Evolutionary conservation across 495 filamentous ascomycete species (phyloP).

Genomic region (Pseudotulostoma volvatum): DNA sequence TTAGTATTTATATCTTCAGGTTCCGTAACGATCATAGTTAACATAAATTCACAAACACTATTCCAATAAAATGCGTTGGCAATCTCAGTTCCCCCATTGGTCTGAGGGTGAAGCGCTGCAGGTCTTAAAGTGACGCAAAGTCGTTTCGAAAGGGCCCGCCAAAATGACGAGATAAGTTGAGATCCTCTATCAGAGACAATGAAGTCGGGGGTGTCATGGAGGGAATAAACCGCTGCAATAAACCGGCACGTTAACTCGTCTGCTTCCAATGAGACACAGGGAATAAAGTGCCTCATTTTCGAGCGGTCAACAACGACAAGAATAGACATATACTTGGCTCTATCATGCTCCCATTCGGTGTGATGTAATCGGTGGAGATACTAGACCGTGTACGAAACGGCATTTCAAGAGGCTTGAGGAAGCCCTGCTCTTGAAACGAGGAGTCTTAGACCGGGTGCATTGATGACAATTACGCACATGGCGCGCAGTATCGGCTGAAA

Average conservation of each 20-base stretch:
- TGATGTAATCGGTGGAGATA: neutral
- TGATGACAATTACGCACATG: neutral
- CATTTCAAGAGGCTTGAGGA: neutral
- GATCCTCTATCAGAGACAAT: neutral
- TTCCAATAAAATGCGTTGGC: constrained; percentile 10
- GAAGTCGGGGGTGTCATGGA: neutral
- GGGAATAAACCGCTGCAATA: neutral
- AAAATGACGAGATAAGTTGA: neutral
- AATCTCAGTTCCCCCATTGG: constrained; percentile 15
- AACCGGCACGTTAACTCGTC: neutral
- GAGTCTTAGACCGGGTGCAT: neutral
- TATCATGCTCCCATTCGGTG: too few species aligned
- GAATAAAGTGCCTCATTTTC: neutral
- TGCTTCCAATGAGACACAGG: neutral
- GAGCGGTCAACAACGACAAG: neutral
- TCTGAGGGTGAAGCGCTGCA: constrained; percentile 14
- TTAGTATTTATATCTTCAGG: too few species aligned
- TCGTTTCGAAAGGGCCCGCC: neutral
- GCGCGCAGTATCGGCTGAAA: neutral
- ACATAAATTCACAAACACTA: constrained; percentile 10
- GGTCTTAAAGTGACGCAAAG: neutral
- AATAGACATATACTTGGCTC: neutral
- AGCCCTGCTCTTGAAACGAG: too few species aligned
- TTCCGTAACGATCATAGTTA: too few species aligned
- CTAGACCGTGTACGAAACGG: neutral